Evolutionary conservation across 1,284 basidiomycete species (phyloP).

Genomic region (Cryptococcus maquisensis): DNA sequence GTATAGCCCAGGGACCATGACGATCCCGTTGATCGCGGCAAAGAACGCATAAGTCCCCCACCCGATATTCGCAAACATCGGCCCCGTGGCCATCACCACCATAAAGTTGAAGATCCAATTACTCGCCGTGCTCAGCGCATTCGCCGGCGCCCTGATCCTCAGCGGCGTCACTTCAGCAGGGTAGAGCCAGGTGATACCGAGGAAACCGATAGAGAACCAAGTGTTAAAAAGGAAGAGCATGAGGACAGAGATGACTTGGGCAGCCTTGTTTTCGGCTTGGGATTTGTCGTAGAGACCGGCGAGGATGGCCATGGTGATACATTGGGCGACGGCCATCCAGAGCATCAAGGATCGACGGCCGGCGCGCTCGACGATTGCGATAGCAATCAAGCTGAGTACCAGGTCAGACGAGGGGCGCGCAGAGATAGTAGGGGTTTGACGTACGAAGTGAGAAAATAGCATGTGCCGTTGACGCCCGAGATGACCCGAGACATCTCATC

Average conservation of each 20-base stretch:
- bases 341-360: conserved; percentile 44
- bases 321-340: conserved; percentile 28
- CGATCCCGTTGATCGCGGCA: conserved; percentile 34
- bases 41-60: conserved; percentile 43
- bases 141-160: conserved; percentile 62
- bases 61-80: conserved; percentile 38
- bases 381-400: conserved; percentile 28
- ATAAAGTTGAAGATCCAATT: conserved; percentile 49
- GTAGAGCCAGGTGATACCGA: conserved; percentile 44
- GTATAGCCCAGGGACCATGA: conserved; percentile 39
- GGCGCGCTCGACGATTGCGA: conserved; percentile 36
- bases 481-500: conserved; percentile 34
- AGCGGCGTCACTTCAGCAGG: conserved; percentile 48
- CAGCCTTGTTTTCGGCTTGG: conserved; percentile 25
- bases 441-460: conserved; percentile 48
- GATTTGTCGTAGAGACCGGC: conserved; percentile 35
- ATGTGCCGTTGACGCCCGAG: conserved; percentile 43
- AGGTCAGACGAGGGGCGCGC: not conserved
- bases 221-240: conserved; percentile 49
- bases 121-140: conserved; percentile 62
- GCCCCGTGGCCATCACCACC: conserved; percentile 39
- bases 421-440: conserved; percentile 8
- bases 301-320: conserved; percentile 35
- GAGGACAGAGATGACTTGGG: conserved; percentile 44
- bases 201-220: conserved; percentile 42